Conservation (phyloP, 208 protist genomes). For the Trypanosomatidae sp. region DNA sequence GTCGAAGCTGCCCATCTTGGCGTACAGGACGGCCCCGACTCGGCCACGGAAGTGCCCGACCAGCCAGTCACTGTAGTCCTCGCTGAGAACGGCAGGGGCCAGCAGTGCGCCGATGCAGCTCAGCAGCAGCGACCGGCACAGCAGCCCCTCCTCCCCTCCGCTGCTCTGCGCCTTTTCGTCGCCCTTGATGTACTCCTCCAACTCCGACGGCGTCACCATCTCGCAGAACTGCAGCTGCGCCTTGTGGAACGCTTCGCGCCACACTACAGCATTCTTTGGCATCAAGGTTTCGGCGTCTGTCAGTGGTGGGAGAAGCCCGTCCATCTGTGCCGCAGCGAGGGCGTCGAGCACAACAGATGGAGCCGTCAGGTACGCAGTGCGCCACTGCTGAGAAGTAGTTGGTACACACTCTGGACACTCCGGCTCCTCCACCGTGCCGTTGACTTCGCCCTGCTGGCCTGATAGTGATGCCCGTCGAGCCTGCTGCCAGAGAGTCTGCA, state of each 20-base stretch:
- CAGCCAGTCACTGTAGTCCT: constrained; percentile 45
- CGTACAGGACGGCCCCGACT: constrained; percentile 37
- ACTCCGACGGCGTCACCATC: constrained; percentile 16
- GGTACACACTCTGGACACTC: constrained; percentile 1
- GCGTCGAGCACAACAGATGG: constrained; percentile 18
- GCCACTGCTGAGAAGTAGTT: constrained; percentile 11
- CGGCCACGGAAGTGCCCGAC: constrained; percentile 55
- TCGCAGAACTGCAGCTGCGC: constrained; percentile 21
- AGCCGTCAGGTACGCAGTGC: background rate
- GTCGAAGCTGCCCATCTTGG: constrained; percentile 51
- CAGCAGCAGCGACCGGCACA: constrained; percentile 27
- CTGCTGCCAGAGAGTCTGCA: too few species aligned
- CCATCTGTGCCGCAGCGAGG: constrained; percentile 16
- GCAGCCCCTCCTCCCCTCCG: too few species aligned
- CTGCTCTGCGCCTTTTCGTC: too few species aligned
- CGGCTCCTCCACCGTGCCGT: background rate
- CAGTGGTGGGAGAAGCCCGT: background rate
- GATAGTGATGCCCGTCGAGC: too few species aligned
- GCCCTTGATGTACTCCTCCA: constrained; percentile 43
- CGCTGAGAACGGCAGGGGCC: constrained; percentile 25
- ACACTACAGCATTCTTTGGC: background rate
- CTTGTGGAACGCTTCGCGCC: background rate
- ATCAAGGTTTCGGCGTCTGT: too few species aligned
- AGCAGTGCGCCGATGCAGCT: constrained; percentile 56
- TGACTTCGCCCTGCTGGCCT: background rate